Evolutionary conservation across 2,329 filamentous ascomycete genomes (phyloP).

Genomic region (Tolypocladium capitatum): DNA sequence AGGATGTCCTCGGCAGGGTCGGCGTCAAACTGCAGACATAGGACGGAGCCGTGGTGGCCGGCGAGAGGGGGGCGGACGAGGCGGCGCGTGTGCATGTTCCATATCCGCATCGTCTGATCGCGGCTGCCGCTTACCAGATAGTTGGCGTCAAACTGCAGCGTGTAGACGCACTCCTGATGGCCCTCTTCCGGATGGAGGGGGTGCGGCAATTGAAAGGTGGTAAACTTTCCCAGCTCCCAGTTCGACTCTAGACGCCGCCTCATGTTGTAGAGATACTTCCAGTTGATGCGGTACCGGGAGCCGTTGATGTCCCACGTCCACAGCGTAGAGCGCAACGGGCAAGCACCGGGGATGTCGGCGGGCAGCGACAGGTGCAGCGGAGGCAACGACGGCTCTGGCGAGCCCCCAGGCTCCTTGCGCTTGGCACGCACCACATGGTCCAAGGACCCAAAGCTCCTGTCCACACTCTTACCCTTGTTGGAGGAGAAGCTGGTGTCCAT

Average conservation of each 20-base stretch:
- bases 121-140: conserved; percentile 89
- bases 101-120: conserved; percentile 76
- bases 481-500: conserved; percentile 11
- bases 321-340: conserved; percentile 29
- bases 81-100: conserved; percentile 73
- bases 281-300: conserved; percentile 59
- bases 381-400: conserved; percentile 16
- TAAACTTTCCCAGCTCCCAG: conserved; percentile 72
- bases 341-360: conserved; percentile 12
- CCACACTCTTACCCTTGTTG: conserved; percentile 15
- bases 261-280: conserved; percentile 87
- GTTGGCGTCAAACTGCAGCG: conserved; percentile 74
- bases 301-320: conserved; percentile 37
- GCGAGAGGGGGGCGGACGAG: conserved; percentile 59
- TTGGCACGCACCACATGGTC: conserved; percentile 17
- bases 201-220: conserved; percentile 83
- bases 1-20: conserved; percentile 78
- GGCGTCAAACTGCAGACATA: conserved; percentile 92
- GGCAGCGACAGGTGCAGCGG: conserved; percentile 16
- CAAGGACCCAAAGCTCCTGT: conserved; percentile 14
- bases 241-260: conserved; percentile 76
- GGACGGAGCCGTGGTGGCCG: conserved; percentile 73
- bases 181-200: conserved; percentile 68
- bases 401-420: conserved; percentile 22
- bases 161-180: conserved; percentile 88